Base-by-base conservation (phyloP, 148 eudicot species). In the Silene conica region DNA sequence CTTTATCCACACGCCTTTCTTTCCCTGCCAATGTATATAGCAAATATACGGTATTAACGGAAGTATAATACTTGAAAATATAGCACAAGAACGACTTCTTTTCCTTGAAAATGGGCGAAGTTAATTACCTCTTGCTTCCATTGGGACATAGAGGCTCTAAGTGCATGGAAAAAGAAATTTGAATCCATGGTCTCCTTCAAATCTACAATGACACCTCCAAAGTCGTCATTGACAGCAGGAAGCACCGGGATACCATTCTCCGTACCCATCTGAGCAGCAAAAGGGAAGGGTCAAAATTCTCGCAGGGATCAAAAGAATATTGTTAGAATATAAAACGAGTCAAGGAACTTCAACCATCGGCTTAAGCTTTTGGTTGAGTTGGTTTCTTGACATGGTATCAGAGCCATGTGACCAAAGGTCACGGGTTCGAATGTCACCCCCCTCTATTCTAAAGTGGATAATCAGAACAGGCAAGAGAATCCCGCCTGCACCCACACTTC, bases 1-100 rank as follows among this genome's bases (percentile, higher is more conserved):
- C 63, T 90, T 90, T 64, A 90, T 75, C 97, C 97, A 92, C 22
- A 92, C 78, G 56, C 97, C 97, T 78, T 74, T 88, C 86, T 88
- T 92, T 0, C 91, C 89, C 97, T 92, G 87, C 77, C 75, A 65
- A 80, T 50, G 22, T 54, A 63, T 16, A 67, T 20, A 63, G 21
- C 52, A 67, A 31, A 61, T 21, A 43, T 14, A 63, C 46, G 41
- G 64, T 13, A 73, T 31, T 43, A 60, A 15, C 10, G 31, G 19
- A 14, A 22, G 20, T 22, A 56, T 21, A 65, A 19, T 25, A 66
- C 14, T 43, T 11, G 18, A 12, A 46, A 57, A 7, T 19, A 23
- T 28, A 45, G 31, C 25, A 58, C 25, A 25, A 57, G 34, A 4
- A 12, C n/a, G 22, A 57, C 23, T 64, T 28, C 13, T 41, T 26